Evolutionary conservation across 805 yeast genomes (phyloP).

Genomic region (Metschnikowia dekortorum): DNA sequence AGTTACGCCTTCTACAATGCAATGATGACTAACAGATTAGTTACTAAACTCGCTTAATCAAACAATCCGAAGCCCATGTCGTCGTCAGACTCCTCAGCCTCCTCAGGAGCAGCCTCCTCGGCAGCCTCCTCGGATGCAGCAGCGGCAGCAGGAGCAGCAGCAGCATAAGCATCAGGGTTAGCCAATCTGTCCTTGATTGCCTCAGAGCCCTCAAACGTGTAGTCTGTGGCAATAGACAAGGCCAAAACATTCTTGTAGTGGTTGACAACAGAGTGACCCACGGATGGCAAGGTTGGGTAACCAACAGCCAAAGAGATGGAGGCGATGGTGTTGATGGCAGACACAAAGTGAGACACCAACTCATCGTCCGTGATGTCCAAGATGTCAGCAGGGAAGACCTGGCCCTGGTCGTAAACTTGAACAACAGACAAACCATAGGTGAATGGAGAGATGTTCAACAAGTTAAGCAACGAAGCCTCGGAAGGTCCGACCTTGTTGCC

Average conservation of each 20-base stretch:
- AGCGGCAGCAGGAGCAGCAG: conserved; percentile 98
- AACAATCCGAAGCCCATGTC: conserved; percentile 99
- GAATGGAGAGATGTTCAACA: conserved; percentile 99
- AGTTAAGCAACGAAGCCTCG: conserved; percentile 97
- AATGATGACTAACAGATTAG: neutral
- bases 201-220: conserved; percentile 99
- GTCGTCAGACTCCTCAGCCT: conserved; percentile 60
- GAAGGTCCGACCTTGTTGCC: conserved; percentile 95
- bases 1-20: neutral
- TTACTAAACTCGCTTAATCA: conserved; percentile 57
- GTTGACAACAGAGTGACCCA: conserved; percentile 98
- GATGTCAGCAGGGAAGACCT: conserved; percentile 93
- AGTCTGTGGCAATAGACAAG: conserved; percentile 96
- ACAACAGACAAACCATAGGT: conserved; percentile 96
- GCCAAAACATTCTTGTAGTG: conserved; percentile 98
- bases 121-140: conserved; percentile 58
- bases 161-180: conserved; percentile 99
- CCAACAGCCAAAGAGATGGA: conserved; percentile 95
- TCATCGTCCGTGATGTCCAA: conserved; percentile 98
- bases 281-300: conserved; percentile 99
- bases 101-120: conserved; percentile 70
- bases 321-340: conserved; percentile 92
- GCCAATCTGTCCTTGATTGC: conserved; percentile 98
- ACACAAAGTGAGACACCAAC: conserved; percentile 84
- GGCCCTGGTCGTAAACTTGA: conserved; percentile 98